These are phyloP conservation scores for Dictyophora rubrovolvata DNA, from an alignment of 768 basidiomycete species.

Conservation along the genomic window DNA sequence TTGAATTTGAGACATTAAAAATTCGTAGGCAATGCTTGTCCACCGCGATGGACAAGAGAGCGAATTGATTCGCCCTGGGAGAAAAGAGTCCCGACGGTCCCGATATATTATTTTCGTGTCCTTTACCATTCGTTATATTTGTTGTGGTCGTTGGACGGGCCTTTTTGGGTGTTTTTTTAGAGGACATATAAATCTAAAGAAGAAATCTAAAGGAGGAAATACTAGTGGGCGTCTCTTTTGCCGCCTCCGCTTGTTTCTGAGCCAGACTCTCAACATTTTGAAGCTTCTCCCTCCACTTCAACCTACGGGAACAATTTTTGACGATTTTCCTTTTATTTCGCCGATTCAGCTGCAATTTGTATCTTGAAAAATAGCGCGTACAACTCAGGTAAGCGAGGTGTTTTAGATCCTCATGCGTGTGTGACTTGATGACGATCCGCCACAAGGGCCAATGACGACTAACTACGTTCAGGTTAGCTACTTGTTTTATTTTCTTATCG, in stretches of 20 bases:
- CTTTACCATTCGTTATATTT: slow-evolving; percentile 9
- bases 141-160: slow-evolving; percentile 42
- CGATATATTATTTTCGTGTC: neutral
- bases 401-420: too few relatives aligned
- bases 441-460: slow-evolving; percentile 22
- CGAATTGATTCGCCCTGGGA: slow-evolving; percentile 43
- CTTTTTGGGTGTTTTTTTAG: neutral
- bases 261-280: neutral
- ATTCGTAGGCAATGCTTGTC: slow-evolving; percentile 65
- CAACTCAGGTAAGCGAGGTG: too few relatives aligned
- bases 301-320: neutral
- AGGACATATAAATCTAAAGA: neutral
- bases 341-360: neutral
- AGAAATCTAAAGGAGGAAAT: neutral
- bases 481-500: neutral
- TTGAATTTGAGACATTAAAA: slow-evolving; percentile 46
- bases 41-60: slow-evolving; percentile 51
- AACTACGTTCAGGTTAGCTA: slow-evolving; percentile 48
- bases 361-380: neutral
- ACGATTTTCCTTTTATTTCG: slow-evolving; percentile 1
- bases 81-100: slow-evolving; percentile 49
- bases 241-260: neutral
- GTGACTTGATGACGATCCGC: neutral
- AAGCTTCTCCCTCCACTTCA: neutral
- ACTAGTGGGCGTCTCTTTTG: neutral